Conservation (phyloP, 2,329 filamentous ascomycete species). For the Erysiphe pulchra region DNA sequence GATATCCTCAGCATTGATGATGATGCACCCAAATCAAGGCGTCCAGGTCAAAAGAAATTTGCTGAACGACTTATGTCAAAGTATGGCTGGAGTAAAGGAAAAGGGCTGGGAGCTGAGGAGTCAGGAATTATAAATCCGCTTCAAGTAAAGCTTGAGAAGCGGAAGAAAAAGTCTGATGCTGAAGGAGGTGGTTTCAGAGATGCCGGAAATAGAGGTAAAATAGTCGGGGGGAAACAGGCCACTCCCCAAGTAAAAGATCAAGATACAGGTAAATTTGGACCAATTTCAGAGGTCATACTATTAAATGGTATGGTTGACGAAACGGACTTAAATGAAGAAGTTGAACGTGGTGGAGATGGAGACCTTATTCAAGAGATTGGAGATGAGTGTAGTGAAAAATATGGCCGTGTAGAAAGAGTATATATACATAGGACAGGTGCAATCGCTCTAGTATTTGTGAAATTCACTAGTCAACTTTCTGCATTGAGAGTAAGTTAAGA, state of each 20-base stretch:
- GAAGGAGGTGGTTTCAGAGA: slow-evolving; percentile 57
- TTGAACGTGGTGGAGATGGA: slow-evolving; percentile 31
- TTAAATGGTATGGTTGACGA: slow-evolving; percentile 67
- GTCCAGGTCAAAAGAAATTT: slow-evolving; percentile 62
- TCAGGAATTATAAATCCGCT: slow-evolving; percentile 70
- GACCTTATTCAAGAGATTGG: slow-evolving; percentile 82
- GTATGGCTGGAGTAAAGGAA: slow-evolving; percentile 77
- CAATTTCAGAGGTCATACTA: slow-evolving; percentile 62
- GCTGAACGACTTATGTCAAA: slow-evolving; percentile 76
- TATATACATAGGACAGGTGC: slow-evolving; percentile 39
- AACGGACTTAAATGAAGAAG: slow-evolving; percentile 56
- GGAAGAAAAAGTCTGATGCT: slow-evolving; percentile 51
- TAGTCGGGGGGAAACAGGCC: slow-evolving; percentile 44
- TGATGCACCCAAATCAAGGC: slow-evolving; percentile 27
- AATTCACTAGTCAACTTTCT: slow-evolving; percentile 67
- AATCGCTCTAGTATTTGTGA: slow-evolving; percentile 52
- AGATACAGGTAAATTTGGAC: slow-evolving; percentile 32
- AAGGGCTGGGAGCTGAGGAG: slow-evolving; percentile 59
- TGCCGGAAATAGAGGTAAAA: slow-evolving; percentile 42
- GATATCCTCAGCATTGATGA: slow-evolving; percentile 6
- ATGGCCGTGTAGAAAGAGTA: slow-evolving; percentile 59
- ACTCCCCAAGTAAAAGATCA: slow-evolving; percentile 17
- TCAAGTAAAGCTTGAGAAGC: slow-evolving; percentile 62
- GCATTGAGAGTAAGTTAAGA: slow-evolving; percentile 45
- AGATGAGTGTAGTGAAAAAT: slow-evolving; percentile 75